Evolutionary conservation across 148 eudicot species (phyloP), one percentile per base, ranked within the genome.

Genomic region (Mesembryanthemum crystallinum): DNA sequence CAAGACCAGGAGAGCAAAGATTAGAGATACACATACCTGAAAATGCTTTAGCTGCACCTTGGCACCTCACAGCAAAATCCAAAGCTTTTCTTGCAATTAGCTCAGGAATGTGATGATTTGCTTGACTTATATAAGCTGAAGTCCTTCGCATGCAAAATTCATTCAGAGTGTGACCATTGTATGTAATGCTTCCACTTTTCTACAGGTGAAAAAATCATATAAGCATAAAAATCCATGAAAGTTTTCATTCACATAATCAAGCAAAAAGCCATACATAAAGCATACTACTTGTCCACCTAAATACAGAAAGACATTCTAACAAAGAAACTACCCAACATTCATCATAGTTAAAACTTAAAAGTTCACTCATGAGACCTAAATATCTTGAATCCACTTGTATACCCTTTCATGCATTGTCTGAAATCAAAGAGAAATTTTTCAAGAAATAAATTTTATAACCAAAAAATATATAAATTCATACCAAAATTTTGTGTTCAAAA

Each of bases 41-140:
- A 76, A 82, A 82, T 8, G 79, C 78, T 69, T 84, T 85, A 23
- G 86, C 82, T 62, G 92, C 83, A 73, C 97, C 98, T 86, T 94
- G 91, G 80, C 94, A 91, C 85, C 93, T 84, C 75, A 97, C 98
- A 65, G 91, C 94, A 81, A 91, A 91, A 85, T 91, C 98, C 11
- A 94, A 75, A 63, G 98, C 88, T 82, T 94, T 97, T 69, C 98
- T 84, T 37, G 91, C 98, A 33, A 97, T 91, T 59, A 94, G 81
- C 85, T 94, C 98, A 3, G 91, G 89, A 69, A 94, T 94, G 81
- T 94, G 98, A 78, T 82, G 83, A 83, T 94, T 95, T 57, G 92
- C 82, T 85, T 94, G 98, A 71, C 95, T 83, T 75, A 88, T 94
- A 80, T 91, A 90, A 64, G 97, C 98, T 39, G 94, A 83, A 65